phyloP scores from a whole-genome alignment of 225 moss, liverwort and hornwort species.

The Ulota crispa region DNA sequence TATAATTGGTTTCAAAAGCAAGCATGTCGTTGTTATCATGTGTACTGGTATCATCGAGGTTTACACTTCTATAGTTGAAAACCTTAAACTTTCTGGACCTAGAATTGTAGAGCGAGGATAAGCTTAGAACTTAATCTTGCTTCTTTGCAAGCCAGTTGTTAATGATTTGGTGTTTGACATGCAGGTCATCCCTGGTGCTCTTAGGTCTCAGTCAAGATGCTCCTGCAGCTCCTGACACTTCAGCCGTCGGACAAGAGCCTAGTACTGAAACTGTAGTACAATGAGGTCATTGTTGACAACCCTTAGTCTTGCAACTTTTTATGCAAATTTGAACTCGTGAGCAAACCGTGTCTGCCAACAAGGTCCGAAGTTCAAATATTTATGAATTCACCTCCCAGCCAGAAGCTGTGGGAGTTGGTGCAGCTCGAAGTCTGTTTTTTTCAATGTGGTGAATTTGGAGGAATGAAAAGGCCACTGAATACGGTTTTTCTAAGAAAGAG shows the following conservation, averaged over 20 bases:
- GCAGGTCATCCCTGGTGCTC: conserved; percentile 68
- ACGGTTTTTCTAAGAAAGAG: not conserved
- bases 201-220: conserved; percentile 58
- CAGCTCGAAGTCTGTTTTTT: conserved; percentile 7
- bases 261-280: conserved; percentile 24
- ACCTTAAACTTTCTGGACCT: not conserved
- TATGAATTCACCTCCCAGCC: conserved; percentile 1
- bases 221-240: conserved; percentile 24
- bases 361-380: conserved; percentile 18
- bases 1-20: not conserved
- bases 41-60: not conserved
- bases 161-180: not conserved
- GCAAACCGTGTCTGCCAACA: conserved; percentile 16
- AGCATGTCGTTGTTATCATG: not conserved
- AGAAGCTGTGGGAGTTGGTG: conserved; percentile 17
- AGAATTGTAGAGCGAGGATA: not conserved
- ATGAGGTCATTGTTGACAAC: conserved; percentile 8
- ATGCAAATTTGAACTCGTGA: conserved; percentile 1
- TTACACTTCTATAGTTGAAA: not conserved
- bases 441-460: not conserved
- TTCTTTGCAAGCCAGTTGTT: not conserved
- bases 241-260: conserved; percentile 21
- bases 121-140: not conserved
- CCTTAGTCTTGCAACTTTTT: not conserved
- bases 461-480: not conserved